These are phyloP conservation scores for Phlebiopsis gigantea DNA, from an alignment of 768 basidiomycete species.

Conservation along the genomic window DNA sequence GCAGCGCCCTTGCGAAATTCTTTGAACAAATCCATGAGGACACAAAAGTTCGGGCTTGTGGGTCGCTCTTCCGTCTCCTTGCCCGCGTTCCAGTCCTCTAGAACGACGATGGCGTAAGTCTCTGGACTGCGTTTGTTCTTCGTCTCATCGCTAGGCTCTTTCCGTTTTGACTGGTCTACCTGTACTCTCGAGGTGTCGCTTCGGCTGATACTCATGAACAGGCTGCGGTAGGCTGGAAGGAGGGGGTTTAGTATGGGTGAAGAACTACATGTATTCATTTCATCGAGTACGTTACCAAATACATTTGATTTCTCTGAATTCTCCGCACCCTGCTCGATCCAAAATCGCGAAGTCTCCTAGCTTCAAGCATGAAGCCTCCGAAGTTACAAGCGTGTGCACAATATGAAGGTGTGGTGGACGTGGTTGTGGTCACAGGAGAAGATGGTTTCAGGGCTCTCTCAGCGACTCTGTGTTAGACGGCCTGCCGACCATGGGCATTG, in stretches of 20 bases:
- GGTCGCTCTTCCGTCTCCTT: conserved; percentile 76
- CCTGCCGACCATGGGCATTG: conserved; percentile 55
- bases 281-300: conserved; percentile 3
- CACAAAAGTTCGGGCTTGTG: conserved; percentile 89
- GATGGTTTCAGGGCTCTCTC: background rate
- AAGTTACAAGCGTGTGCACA: background rate
- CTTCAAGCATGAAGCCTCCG: background rate
- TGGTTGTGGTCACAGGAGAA: background rate
- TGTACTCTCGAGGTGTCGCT: conserved; percentile 60
- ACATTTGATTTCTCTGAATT: background rate
- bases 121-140: conserved; percentile 29
- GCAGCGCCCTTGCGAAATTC: conserved; percentile 20
- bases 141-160: conserved; percentile 20
- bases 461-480: background rate
- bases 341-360: too few relatives aligned
- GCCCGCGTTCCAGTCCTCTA: conserved; percentile 95
- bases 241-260: conserved; percentile 24
- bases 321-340: too few relatives aligned
- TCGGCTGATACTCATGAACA: conserved; percentile 68
- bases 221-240: conserved; percentile 32
- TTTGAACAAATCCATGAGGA: conserved; percentile 75
- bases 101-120: conserved; percentile 39
- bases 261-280: conserved; percentile 29
- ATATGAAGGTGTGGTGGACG: background rate
- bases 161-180: conserved; percentile 41